Evolutionary conservation across 2,329 filamentous ascomycete species (phyloP).

Genomic region (Xylaria sp.): DNA sequence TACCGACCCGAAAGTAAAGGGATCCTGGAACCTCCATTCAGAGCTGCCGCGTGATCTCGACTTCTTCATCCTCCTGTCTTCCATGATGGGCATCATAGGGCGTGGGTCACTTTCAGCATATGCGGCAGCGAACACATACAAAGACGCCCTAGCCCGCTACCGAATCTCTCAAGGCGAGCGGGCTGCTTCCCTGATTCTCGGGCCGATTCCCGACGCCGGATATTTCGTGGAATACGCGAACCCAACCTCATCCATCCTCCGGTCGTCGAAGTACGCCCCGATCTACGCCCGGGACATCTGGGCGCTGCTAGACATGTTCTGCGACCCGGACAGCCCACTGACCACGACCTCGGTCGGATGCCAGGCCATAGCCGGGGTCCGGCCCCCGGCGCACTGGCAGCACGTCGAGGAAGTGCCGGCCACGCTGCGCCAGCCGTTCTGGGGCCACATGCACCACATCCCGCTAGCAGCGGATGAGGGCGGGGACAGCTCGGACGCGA

Average conservation of each 20-base stretch:
- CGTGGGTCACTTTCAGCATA: not conserved
- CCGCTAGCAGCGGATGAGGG: too few species aligned
- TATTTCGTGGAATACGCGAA: not conserved
- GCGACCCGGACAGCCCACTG: not conserved
- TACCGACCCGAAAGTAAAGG: not conserved
- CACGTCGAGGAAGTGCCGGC: not conserved
- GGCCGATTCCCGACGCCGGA: not conserved
- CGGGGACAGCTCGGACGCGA: too few species aligned
- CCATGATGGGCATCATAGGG: not conserved
- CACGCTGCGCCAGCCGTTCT: conserved; percentile 4
- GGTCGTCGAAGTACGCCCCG: not conserved
- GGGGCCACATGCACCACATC: not conserved
- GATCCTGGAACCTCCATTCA: not conserved
- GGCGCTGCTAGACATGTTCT: not conserved
- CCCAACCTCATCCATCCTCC: not conserved
- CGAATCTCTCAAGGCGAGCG: not conserved
- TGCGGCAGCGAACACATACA: not conserved
- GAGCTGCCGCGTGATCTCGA: not conserved
- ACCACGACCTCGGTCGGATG: not conserved
- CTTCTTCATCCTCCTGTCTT: not conserved
- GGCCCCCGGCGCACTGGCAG: conserved; percentile 7
- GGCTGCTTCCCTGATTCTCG: not conserved
- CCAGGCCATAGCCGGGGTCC: conserved; percentile 6
- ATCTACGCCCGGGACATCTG: not conserved
- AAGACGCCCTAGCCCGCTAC: not conserved